Evolutionary conservation across 345 rosid species (phyloP), one percentile per base, ranked within the genome.

Genomic region (Populus deltoides): DNA sequence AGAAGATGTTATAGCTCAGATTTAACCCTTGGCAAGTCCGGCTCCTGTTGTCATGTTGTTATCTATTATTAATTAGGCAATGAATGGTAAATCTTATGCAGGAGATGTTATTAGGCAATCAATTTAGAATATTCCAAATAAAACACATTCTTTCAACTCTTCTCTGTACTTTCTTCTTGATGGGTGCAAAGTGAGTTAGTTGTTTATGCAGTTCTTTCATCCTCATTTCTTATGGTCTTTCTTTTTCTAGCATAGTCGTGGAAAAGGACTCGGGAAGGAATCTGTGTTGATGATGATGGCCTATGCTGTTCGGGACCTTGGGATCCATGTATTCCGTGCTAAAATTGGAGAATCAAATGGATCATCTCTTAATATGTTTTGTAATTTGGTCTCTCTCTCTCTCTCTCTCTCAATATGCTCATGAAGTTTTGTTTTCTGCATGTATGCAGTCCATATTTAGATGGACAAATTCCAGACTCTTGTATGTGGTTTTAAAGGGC

Each of bases 201-300:
- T 18, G n/a, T 31, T 53, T 10, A 31, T 12, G 18, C 38, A 16
- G 68, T 33, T 62, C 43, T 75, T 70, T 73, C 31, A 20, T 3
- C 77, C 66, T 77, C 78, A 41, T 83, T 77, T 79, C 70, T 5
- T 75, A 45, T 70, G 39, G 31, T 76, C 72, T 80, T 78, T 29
- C 43, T 78, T 67, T 84, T 85, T 90, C 85, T 90, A 88, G 91
- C 85, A 75, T 86, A 92, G 99, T 86, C 97, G 91, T 74, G 97
- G 97, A 78, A 93, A 93, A 87, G 97, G 98, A 80, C 83, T 96
- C 49, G 95, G 97, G 74, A 92, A 96, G 89, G 99, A 89, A 85
- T 80, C 98, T 47, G 93, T 92, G 41, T 74, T 90, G 85, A 84
- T 89, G 87, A 96, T 93, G 98, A 93, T 93, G 98, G 92, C 87